Percentiles rank a stretch among this genome's conserved stretches.
These are phyloP conservation scores for Mycena maculata DNA, from an alignment of 768 basidiomycete species.

Conservation along the genomic window DNA sequence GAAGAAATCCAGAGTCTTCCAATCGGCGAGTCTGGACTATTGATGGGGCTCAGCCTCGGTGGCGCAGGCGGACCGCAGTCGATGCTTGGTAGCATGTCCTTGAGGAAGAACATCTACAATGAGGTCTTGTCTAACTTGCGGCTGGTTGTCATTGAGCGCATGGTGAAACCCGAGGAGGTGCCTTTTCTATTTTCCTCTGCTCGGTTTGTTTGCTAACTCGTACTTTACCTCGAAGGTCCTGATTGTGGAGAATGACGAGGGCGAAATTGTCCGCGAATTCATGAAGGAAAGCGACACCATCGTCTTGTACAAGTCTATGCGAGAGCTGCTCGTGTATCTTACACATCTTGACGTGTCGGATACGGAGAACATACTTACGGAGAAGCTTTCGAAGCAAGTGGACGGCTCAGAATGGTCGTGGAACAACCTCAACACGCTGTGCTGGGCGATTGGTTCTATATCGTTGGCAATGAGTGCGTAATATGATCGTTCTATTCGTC, in stretches of 20 bases:
- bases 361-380: constrained; percentile 96
- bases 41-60: constrained; percentile 91
- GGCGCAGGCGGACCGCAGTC: constrained; percentile 69
- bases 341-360: constrained; percentile 97
- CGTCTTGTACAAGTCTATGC: constrained; percentile 98
- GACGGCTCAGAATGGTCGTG: constrained; percentile 99
- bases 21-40: constrained; percentile 84
- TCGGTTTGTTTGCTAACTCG: background rate
- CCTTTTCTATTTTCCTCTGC: constrained; percentile 34
- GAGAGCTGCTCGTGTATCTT: constrained; percentile 96
- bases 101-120: constrained; percentile 94
- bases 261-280: constrained; percentile 98
- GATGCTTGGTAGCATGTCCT: constrained; percentile 80
- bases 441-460: constrained; percentile 99
- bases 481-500: background rate
- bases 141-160: constrained; percentile 95
- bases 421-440: constrained; percentile 98
- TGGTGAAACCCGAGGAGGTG: constrained; percentile 99
- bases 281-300: constrained; percentile 99
- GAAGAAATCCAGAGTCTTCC: constrained; percentile 96
- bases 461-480: constrained; percentile 98
- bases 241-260: constrained; percentile 99
- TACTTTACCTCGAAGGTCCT: constrained; percentile 73
- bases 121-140: constrained; percentile 95
- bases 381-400: constrained; percentile 97